phyloP scores from a whole-genome alignment of 164 flowering plant genomes.

The Litsea cubeba region DNA sequence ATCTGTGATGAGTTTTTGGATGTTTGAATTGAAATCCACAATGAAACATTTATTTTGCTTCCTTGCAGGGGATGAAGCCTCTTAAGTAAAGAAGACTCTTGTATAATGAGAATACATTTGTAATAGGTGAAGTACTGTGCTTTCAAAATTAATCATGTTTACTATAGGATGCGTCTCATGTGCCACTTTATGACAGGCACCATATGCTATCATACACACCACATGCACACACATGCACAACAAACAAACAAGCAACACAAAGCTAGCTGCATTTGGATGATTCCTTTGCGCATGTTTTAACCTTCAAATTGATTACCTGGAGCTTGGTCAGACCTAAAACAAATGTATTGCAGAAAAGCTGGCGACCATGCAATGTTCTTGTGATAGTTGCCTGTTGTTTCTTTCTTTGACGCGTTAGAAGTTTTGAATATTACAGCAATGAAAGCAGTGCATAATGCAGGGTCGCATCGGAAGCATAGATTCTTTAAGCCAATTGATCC shows the following conservation, averaged over 20 bases:
- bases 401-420: neutral
- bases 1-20: neutral
- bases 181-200: too few species aligned
- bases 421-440: neutral
- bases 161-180: too few species aligned
- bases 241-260: too few species aligned
- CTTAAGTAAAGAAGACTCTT: conserved; percentile 15
- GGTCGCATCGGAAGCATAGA: neutral
- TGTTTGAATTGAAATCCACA: neutral
- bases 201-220: too few species aligned
- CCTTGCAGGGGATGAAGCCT: conserved; percentile 28
- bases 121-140: conserved; percentile 6
- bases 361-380: neutral
- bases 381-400: neutral
- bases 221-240: too few species aligned
- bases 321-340: neutral
- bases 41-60: neutral
- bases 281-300: neutral
- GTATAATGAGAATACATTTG: conserved; percentile 2
- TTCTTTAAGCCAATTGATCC: neutral
- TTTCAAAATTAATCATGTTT: neutral
- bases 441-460: neutral
- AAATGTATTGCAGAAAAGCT: neutral
- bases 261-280: neutral
- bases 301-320: neutral